phyloP scores from a whole-genome alignment of 2,329 filamentous ascomycete genomes.

The Calonectria leucothoes region DNA sequence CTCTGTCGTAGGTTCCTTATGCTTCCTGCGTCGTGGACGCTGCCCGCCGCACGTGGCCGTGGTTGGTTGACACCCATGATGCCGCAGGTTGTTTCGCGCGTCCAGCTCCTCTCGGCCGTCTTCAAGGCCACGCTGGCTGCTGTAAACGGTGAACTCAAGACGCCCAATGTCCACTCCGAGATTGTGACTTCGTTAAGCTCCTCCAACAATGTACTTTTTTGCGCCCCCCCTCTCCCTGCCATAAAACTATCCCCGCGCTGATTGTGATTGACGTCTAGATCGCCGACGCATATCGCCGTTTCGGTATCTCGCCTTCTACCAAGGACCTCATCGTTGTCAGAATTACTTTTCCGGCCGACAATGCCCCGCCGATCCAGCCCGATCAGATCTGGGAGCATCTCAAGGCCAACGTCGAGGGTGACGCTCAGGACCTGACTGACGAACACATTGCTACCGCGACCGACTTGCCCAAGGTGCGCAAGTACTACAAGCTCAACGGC shows the following conservation, averaged over 20 bases:
- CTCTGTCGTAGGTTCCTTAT: slow-evolving; percentile 68
- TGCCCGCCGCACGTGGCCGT: background rate
- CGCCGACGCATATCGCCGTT: slow-evolving; percentile 88
- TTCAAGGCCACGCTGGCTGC: slow-evolving; percentile 81
- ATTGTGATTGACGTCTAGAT: slow-evolving; percentile 68
- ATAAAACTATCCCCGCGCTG: background rate
- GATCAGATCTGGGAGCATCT: slow-evolving; percentile 71
- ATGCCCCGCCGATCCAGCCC: slow-evolving; percentile 55
- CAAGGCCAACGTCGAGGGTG: slow-evolving; percentile 69
- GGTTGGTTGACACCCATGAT: slow-evolving; percentile 15
- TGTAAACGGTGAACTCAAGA: slow-evolving; percentile 72
- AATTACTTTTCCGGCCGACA: slow-evolving; percentile 66
- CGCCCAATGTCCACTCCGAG: slow-evolving; percentile 89
- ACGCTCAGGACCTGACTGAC: slow-evolving; percentile 69
- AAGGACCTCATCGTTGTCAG: slow-evolving; percentile 84
- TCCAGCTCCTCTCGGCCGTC: slow-evolving; percentile 79
- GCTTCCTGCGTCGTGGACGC: background rate
- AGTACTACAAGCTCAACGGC: slow-evolving; percentile 86
- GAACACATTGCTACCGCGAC: slow-evolving; percentile 67
- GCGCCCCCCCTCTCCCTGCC: background rate
- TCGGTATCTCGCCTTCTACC: slow-evolving; percentile 81
- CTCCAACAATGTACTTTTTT: slow-evolving; percentile 77
- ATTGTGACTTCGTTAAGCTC: slow-evolving; percentile 84
- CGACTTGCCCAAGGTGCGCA: slow-evolving; percentile 78
- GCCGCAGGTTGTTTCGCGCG: slow-evolving; percentile 73